Conservation (phyloP, 2,329 filamentous ascomycete species). For the Cephalotrichum gorgonifer region DNA sequence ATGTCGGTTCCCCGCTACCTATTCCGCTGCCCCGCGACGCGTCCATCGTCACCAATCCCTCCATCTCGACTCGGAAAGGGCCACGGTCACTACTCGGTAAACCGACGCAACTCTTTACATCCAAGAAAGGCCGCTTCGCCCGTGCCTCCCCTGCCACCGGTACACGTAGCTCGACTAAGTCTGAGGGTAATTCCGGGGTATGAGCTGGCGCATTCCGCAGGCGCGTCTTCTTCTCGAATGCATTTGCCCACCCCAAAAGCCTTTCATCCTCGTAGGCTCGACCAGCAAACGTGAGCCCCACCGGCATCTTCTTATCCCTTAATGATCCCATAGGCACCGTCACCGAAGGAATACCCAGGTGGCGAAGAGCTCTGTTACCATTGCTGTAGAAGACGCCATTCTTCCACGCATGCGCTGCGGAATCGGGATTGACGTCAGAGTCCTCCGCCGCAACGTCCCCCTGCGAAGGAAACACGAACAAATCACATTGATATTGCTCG, state of each 20-base stretch:
- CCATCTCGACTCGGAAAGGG: too few species aligned
- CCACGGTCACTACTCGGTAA: not conserved
- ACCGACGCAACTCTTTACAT: not conserved
- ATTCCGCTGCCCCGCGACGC: too few species aligned
- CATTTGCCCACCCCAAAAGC: constrained; percentile 14
- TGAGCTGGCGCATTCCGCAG: constrained; percentile 5
- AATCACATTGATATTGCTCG: constrained; percentile 26
- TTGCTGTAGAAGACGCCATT: constrained; percentile 43
- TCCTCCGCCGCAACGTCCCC: constrained; percentile 39
- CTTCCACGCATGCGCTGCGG: constrained; percentile 9
- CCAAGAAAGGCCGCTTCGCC: not conserved
- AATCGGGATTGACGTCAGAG: constrained; percentile 24
- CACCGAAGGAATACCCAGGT: constrained; percentile 43
- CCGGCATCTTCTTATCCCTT: constrained; percentile 33
- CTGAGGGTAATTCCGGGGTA: constrained; percentile 9
- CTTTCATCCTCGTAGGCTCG: constrained; percentile 33
- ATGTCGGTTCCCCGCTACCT: too few species aligned
- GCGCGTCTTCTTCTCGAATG: constrained; percentile 9
- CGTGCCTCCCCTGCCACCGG: not conserved
- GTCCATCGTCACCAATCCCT: too few species aligned
- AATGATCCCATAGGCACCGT: constrained; percentile 42
- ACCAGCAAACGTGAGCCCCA: constrained; percentile 40
- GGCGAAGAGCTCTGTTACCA: constrained; percentile 40
- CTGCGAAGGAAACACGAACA: constrained; percentile 36
- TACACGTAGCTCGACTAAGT: not conserved